A percentile compares a stretch with the other conserved stretches of the same genome.
Conservation (phyloP, 2,329 filamentous ascomycete genomes). For the Lecanicillium sp. region DNA sequence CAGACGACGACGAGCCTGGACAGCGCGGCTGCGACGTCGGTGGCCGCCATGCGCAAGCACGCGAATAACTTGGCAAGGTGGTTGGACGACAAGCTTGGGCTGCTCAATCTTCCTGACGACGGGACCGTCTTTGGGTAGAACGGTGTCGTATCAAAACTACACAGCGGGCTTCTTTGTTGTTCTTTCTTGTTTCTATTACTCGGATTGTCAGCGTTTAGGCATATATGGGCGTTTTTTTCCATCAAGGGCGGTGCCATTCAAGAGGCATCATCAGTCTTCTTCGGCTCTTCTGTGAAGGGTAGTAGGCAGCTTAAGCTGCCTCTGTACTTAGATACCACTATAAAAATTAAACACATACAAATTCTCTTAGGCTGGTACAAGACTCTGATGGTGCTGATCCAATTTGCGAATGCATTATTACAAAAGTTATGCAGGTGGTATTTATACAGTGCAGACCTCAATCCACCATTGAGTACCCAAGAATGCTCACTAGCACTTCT, state of each 20-base stretch:
- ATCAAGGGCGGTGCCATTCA: neutral
- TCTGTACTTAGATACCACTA: neutral
- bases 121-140: slow-evolving; percentile 30
- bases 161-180: neutral
- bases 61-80: slow-evolving; percentile 52
- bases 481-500: too few relatives aligned
- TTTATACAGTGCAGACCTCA: too few relatives aligned
- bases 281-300: too few relatives aligned
- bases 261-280: neutral
- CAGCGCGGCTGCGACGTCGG: slow-evolving; percentile 33
- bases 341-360: neutral
- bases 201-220: slow-evolving; percentile 15
- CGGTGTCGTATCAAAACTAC: neutral
- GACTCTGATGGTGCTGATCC: too few relatives aligned
- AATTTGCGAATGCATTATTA: too few relatives aligned
- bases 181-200: slow-evolving; percentile 1
- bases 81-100: slow-evolving; percentile 52
- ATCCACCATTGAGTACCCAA: too few relatives aligned
- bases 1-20: slow-evolving; percentile 34
- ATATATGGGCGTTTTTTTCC: slow-evolving; percentile 1
- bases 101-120: slow-evolving; percentile 45
- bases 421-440: too few relatives aligned
- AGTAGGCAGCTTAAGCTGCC: neutral
- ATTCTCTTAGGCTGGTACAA: neutral
- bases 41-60: slow-evolving; percentile 45